phyloP scores from a whole-genome alignment of 805 yeast genomes.

The Ogataea paradorogensis region DNA sequence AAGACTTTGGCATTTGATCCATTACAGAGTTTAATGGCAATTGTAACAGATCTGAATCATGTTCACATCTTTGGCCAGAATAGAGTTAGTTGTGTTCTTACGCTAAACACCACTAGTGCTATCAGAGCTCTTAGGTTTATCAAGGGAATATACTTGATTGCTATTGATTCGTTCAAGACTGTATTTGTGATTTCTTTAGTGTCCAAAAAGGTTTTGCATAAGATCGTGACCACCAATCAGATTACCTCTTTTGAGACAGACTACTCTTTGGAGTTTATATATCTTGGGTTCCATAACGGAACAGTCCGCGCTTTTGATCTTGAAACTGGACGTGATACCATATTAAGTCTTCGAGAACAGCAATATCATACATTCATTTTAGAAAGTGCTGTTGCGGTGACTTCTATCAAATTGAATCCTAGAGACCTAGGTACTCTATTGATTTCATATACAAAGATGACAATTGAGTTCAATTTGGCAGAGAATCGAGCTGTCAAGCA shows the following conservation, averaged over 20 bases:
- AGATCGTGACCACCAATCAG: conserved; percentile 59
- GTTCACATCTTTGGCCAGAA: conserved; percentile 82
- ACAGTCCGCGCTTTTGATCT: conserved; percentile 69
- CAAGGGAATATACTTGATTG: conserved; percentile 78
- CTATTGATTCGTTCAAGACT: conserved; percentile 57
- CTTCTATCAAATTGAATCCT: conserved; percentile 77
- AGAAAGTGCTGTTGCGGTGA: conserved; percentile 51
- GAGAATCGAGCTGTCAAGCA: conserved; percentile 54
- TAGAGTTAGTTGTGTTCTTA: conserved; percentile 68
- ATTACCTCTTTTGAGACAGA: conserved; percentile 74
- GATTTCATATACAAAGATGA: conserved; percentile 67
- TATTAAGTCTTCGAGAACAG: conserved; percentile 63
- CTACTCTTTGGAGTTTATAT: conserved; percentile 85
- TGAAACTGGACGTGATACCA: conserved; percentile 68
- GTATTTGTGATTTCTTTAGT: conserved; percentile 70
- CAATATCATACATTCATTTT: conserved; percentile 63
- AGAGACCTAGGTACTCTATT: conserved; percentile 79
- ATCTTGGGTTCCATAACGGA: conserved; percentile 80
- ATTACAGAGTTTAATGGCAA: conserved; percentile 79
- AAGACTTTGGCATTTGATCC: conserved; percentile 79
- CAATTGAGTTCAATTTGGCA: conserved; percentile 65
- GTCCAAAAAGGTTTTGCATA: conserved; percentile 56
- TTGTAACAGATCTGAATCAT: conserved; percentile 67
- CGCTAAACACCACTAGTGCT: conserved; percentile 46
- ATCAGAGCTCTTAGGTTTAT: conserved; percentile 62